phyloP scores from a whole-genome alignment of 2,329 filamentous ascomycete species.

The Xylariaceae sp. region DNA sequence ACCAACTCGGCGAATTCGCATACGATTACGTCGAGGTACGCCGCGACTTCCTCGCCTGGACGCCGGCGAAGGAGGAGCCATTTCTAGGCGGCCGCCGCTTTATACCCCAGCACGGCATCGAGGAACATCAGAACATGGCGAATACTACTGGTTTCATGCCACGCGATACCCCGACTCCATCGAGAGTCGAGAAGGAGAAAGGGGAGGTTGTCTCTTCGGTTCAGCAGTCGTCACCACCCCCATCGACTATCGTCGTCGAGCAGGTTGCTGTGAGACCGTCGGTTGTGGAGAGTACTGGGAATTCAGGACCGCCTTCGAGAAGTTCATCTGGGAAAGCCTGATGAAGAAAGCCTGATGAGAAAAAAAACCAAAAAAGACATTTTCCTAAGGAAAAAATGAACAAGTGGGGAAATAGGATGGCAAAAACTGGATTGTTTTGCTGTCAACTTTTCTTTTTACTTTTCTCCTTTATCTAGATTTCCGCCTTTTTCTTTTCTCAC shows the following conservation, averaged over 20 bases:
- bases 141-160: conserved; percentile 45
- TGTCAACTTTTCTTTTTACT: not conserved
- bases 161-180: conserved; percentile 22
- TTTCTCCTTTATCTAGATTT: not conserved
- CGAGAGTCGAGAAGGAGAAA: conserved; percentile 34
- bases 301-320: conserved; percentile 11
- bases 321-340: conserved; percentile 2
- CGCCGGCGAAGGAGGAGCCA: conserved; percentile 64
- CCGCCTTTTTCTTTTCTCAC: not conserved
- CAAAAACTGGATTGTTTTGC: not conserved
- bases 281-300: conserved; percentile 4
- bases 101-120: conserved; percentile 67
- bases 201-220: conserved; percentile 22
- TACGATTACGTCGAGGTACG: conserved; percentile 89
- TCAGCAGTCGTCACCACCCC: conserved; percentile 1
- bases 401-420: too few relatives aligned
- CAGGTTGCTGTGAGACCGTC: too few relatives aligned
- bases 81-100: conserved; percentile 50
- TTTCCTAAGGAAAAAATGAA: not conserved
- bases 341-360: not conserved
- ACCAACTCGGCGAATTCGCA: conserved; percentile 84
- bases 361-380: not conserved
- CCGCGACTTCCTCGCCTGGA: conserved; percentile 84
- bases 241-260: too few relatives aligned
- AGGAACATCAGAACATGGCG: conserved; percentile 62